phyloP scores from a whole-genome alignment of 1,139 yeast genomes.

The Petasospora rhodanensis region DNA sequence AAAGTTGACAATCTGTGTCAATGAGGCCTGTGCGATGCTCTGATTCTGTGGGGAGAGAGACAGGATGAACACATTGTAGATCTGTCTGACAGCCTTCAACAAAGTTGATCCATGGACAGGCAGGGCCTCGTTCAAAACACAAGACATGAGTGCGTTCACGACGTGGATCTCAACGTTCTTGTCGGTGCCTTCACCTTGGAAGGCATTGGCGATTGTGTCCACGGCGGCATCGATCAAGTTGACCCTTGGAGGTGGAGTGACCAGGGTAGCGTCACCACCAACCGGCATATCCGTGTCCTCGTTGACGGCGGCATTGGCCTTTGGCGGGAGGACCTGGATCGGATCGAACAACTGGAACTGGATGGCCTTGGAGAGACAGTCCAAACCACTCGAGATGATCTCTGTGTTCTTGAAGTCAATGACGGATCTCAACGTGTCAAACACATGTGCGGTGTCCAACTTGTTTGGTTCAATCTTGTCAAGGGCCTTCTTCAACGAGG shows the following conservation, averaged over 20 bases:
- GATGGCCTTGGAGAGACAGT: slow-evolving; percentile 61
- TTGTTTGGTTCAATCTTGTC: slow-evolving; percentile 29
- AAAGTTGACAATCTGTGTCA: slow-evolving; percentile 84
- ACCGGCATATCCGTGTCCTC: slow-evolving; percentile 25
- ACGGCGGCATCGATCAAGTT: slow-evolving; percentile 79
- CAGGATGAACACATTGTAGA: slow-evolving; percentile 84
- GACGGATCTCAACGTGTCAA: slow-evolving; percentile 59
- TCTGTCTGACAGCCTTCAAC: slow-evolving; percentile 86
- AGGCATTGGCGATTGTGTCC: slow-evolving; percentile 78
- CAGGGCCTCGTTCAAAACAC: slow-evolving; percentile 72
- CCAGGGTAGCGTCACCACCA: slow-evolving; percentile 16
- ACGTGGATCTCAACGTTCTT: slow-evolving; percentile 87
- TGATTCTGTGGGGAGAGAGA: slow-evolving; percentile 82
- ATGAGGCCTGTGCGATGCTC: slow-evolving; percentile 90
- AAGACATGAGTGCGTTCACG: slow-evolving; percentile 84
- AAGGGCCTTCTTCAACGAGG: slow-evolving; percentile 38
- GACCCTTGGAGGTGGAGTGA: slow-evolving; percentile 50
- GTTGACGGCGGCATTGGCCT: slow-evolving; percentile 29
- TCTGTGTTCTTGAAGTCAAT: slow-evolving; percentile 50
- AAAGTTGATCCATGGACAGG: slow-evolving; percentile 90
- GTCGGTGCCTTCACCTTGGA: slow-evolving; percentile 90
- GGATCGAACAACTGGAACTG: slow-evolving; percentile 59
- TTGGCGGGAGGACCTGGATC: slow-evolving; percentile 37
- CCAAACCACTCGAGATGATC: slow-evolving; percentile 54
- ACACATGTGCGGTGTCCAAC: slow-evolving; percentile 45